A percentile compares a stretch with the other conserved stretches of the same genome.
Evolutionary conservation across 306 rosid species (phyloP).

Genomic region (Leucaena leucocephala): DNA sequence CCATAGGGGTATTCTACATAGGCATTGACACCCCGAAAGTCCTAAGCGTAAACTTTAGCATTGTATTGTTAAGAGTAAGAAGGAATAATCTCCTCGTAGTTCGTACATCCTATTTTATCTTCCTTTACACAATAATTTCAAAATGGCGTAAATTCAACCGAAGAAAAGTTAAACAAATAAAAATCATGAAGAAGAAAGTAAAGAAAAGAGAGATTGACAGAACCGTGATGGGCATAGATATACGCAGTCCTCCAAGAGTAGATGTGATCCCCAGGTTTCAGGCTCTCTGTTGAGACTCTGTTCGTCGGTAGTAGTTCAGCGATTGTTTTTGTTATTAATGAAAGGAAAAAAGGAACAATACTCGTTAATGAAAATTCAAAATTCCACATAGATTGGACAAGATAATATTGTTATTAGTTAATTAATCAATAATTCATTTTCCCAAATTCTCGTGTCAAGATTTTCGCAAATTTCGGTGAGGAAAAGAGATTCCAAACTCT

Average conservation of each 20-base stretch:
- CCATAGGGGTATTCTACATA: background rate
- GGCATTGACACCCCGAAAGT: background rate
- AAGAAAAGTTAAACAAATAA: background rate
- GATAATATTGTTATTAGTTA: too few relatives aligned
- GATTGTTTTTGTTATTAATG: background rate
- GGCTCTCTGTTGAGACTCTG: conserved; percentile 61
- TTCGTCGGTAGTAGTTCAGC: conserved; percentile 19
- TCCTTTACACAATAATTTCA: background rate
- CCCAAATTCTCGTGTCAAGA: too few relatives aligned
- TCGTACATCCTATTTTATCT: background rate
- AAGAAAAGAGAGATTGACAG: conserved; percentile 20
- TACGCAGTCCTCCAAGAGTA: conserved; percentile 92
- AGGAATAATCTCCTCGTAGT: background rate
- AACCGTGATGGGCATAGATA: conserved; percentile 94
- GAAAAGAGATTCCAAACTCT: conserved; percentile 6
- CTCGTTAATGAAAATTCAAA: conserved; percentile 11
- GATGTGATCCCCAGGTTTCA: conserved; percentile 91
- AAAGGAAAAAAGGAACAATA: background rate
- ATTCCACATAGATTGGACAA: background rate
- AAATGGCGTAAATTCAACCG: background rate
- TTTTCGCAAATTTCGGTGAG: background rate
- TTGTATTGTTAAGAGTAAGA: background rate
- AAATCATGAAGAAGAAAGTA: too few relatives aligned
- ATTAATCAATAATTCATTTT: too few relatives aligned
- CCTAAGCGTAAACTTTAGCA: background rate